Evolutionary conservation across 306 rosid genomes (phyloP).

Genomic region (Citrullus mucosospermus): DNA sequence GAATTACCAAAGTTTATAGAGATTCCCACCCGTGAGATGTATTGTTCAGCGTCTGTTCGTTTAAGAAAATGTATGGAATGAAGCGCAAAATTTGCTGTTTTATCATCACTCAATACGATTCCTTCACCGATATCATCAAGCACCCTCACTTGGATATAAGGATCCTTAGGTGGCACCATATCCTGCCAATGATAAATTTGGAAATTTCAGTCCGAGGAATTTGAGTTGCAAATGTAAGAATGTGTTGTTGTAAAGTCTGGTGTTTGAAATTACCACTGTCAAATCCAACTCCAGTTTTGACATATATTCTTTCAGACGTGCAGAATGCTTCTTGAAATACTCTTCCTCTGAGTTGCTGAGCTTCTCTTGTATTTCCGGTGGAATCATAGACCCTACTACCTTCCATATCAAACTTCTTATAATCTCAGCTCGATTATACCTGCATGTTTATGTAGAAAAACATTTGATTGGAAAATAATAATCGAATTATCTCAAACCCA

Average conservation of each 20-base stretch:
- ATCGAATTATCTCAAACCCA: background rate
- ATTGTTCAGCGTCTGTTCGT: slow-evolving; percentile 84
- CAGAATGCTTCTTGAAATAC: slow-evolving; percentile 63
- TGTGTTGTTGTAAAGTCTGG: background rate
- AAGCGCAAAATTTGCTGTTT: slow-evolving; percentile 60
- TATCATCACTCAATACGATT: slow-evolving; percentile 62
- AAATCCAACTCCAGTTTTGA: slow-evolving; percentile 44
- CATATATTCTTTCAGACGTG: slow-evolving; percentile 55
- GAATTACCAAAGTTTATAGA: background rate
- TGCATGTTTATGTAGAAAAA: slow-evolving; percentile 17
- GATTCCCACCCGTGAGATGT: slow-evolving; percentile 47
- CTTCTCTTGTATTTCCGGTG: slow-evolving; percentile 62
- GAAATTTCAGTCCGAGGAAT: background rate
- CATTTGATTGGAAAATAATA: background rate
- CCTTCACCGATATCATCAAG: slow-evolving; percentile 77
- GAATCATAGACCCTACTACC: slow-evolving; percentile 51
- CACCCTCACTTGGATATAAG: slow-evolving; percentile 82
- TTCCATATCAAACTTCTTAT: slow-evolving; percentile 61
- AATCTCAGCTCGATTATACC: slow-evolving; percentile 59
- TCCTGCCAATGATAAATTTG: slow-evolving; percentile 42
- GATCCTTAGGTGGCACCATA: slow-evolving; percentile 96
- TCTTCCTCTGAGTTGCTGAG: slow-evolving; percentile 58
- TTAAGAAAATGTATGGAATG: slow-evolving; percentile 91
- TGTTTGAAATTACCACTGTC: slow-evolving; percentile 58
- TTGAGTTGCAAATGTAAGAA: background rate